Percentiles rank a stretch among this genome's conserved stretches.
Conservation (phyloP, 371 early-diverging fungal genomes). For the Mucor circinelloides region DNA sequence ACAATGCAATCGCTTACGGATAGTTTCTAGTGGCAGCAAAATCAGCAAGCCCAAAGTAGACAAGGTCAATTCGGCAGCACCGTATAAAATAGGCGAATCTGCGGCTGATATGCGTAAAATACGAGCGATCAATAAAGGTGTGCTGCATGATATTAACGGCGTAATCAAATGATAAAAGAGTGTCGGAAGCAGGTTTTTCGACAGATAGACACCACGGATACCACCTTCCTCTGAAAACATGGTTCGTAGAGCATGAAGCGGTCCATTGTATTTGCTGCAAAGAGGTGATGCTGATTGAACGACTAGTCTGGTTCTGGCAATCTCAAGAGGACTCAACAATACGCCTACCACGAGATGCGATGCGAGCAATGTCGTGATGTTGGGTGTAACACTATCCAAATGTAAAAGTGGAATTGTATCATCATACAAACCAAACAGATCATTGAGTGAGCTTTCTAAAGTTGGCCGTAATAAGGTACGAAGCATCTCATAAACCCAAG, state of each 20-base stretch:
- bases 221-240: conserved; percentile 85
- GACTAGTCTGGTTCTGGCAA: conserved; percentile 71
- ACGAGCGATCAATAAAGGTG: conserved; percentile 72
- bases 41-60: conserved; percentile 71
- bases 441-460: conserved; percentile 73
- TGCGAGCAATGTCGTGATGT: conserved; percentile 67
- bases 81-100: conserved; percentile 67
- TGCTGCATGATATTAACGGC: conserved; percentile 71
- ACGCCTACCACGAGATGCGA: conserved; percentile 72
- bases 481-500: conserved; percentile 75
- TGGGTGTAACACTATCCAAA: conserved; percentile 61
- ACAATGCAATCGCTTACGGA: conserved; percentile 80
- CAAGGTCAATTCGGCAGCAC: conserved; percentile 65
- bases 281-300: conserved; percentile 72
- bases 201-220: conserved; percentile 65
- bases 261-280: conserved; percentile 75
- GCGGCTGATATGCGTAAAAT: conserved; percentile 62
- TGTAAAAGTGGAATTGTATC: conserved; percentile 75
- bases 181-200: conserved; percentile 72
- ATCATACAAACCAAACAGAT: conserved; percentile 77
- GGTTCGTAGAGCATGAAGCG: conserved; percentile 68
- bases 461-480: conserved; percentile 73
- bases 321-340: conserved; percentile 76
- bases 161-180: conserved; percentile 73
- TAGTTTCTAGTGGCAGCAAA: conserved; percentile 86